Conservation (phyloP, 164 flowering plant genomes). For the Chimonanthus salicifolius region DNA sequence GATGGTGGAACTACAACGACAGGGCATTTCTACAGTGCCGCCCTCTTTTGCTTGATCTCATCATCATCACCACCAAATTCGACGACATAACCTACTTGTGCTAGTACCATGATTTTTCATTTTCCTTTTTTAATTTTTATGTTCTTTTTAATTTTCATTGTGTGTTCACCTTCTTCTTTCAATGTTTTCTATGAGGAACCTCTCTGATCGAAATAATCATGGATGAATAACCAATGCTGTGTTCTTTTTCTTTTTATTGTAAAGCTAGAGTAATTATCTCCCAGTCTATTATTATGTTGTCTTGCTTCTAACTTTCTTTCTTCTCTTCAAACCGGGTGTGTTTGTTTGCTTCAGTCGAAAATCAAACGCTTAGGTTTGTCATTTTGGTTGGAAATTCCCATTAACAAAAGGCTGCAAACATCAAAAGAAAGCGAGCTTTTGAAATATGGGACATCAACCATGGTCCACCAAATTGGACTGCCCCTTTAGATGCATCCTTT, state of each 20-base stretch:
- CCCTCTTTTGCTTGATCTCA: constrained; percentile 35
- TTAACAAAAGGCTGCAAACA: not conserved
- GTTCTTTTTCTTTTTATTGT: not conserved
- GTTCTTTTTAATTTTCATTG: not conserved
- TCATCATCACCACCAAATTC: constrained; percentile 14
- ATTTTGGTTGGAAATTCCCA: not conserved
- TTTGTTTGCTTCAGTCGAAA: too few relatives aligned
- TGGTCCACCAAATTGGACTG: too few relatives aligned
- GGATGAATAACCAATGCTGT: constrained; percentile 1
- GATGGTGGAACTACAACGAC: constrained; percentile 65
- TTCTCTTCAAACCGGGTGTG: too few relatives aligned
- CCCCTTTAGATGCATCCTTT: too few relatives aligned
- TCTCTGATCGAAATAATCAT: not conserved
- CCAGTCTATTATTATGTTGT: too few relatives aligned
- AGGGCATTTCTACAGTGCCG: constrained; percentile 73
- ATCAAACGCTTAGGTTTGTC: not conserved
- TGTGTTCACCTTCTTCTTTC: not conserved
- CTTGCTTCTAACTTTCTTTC: too few relatives aligned
- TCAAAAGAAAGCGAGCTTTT: not conserved
- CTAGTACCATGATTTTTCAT: too few relatives aligned
- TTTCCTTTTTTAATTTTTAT: too few relatives aligned
- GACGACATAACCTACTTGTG: constrained; percentile 36
- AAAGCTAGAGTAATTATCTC: too few relatives aligned
- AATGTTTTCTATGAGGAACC: too few relatives aligned
- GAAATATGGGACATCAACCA: too few relatives aligned